Base-by-base conservation (phyloP, 1,284 basidiomycete species). In the Violaceomyces palustris region DNA sequence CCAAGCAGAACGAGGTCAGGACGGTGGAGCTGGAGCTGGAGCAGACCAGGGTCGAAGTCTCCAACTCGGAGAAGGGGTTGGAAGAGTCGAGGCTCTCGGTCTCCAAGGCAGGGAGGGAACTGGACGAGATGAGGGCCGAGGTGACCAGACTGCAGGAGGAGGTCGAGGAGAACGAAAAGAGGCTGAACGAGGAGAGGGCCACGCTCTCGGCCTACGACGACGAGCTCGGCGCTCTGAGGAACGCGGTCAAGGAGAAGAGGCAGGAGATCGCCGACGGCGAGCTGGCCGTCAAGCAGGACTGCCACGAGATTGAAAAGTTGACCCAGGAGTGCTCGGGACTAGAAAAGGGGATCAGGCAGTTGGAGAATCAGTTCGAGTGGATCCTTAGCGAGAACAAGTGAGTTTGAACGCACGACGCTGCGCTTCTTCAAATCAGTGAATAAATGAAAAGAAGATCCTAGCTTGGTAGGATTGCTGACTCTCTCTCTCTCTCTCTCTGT, bases 361-460 rank as follows among this genome's bases (percentile, higher is more conserved):
- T 96, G 10, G 91, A 96, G 76, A 83, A 85, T 64, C 82, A 85
- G 69, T 82, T 86, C 64, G 80, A 84, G 0, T 98, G 94, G 93
- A 96, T 98, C 53, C 68, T 73, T 10, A 83, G 90, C 38, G 92
- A 97, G 69, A 81, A 84, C 61, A n/a, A n/a, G 79, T 84, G 88
- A 91, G n/a, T n/a, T n/a, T n/a, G n/a, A n/a, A n/a, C n/a, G n/a
- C n/a, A n/a, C n/a, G n/a, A n/a, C n/a, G n/a, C n/a, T n/a, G n/a
- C n/a, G n/a, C n/a, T n/a, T n/a, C n/a, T n/a, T n/a, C n/a, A n/a
- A n/a, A n/a, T n/a, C n/a, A n/a, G n/a, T n/a, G n/a, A n/a, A n/a
- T n/a, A n/a, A n/a, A n/a, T n/a, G n/a, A n/a, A n/a, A n/a, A n/a
- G n/a, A n/a, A n/a, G n/a, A n/a, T n/a, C n/a, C n/a, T n/a, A n/a